A percentile compares a stretch with the other conserved stretches of the same genome.
These are phyloP conservation scores for Lonicera japonica DNA, from an alignment of 129 eudicot genomes.

Conservation along the genomic window DNA sequence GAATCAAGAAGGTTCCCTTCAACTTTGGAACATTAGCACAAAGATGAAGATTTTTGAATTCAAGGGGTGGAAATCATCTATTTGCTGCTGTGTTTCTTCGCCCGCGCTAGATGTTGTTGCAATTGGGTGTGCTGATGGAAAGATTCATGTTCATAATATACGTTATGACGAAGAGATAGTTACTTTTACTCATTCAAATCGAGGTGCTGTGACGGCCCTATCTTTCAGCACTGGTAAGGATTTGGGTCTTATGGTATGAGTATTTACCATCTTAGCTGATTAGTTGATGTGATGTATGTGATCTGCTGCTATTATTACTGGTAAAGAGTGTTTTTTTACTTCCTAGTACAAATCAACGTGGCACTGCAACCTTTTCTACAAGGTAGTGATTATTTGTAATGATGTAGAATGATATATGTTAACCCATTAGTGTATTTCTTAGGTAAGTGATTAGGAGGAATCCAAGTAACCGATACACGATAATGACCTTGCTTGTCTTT, in stretches of 20 bases:
- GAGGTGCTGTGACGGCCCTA: constrained; percentile 92
- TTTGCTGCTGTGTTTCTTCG: constrained; percentile 77
- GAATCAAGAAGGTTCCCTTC: constrained; percentile 78
- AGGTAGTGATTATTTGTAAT: too few relatives aligned
- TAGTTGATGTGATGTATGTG: neutral
- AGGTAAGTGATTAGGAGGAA: neutral
- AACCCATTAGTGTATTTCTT: neutral
- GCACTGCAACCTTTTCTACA: too few relatives aligned
- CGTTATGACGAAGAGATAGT: constrained; percentile 78
- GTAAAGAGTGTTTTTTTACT: neutral
- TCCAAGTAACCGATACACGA: neutral
- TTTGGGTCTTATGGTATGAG: neutral
- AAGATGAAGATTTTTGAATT: constrained; percentile 78
- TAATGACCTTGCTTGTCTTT: too few relatives aligned
- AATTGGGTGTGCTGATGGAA: constrained; percentile 95
- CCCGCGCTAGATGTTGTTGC: constrained; percentile 97
- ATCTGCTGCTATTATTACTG: neutral
- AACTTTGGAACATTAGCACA: constrained; percentile 92
- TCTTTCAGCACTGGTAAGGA: constrained; percentile 82
- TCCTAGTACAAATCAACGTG: neutral
- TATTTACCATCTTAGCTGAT: neutral
- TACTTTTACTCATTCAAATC: constrained; percentile 67
- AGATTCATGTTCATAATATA: constrained; percentile 80
- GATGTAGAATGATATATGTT: neutral
- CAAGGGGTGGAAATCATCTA: constrained; percentile 78